These are phyloP conservation scores for Hymenoscyphus scutula DNA, from an alignment of 2,329 filamentous ascomycete genomes.

Conservation along the genomic window DNA sequence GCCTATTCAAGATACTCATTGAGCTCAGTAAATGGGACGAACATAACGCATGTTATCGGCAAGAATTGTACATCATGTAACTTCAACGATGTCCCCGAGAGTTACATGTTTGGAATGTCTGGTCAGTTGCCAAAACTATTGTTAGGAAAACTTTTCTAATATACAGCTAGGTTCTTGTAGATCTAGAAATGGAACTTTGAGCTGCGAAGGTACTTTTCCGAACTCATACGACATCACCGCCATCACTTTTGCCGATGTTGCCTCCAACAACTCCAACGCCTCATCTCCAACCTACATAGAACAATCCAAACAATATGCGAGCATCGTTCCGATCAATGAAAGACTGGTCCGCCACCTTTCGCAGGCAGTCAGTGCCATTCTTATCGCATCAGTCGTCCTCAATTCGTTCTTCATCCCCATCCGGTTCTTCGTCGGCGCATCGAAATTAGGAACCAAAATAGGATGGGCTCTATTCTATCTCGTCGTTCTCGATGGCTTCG, in stretches of 20 bases:
- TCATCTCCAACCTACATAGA: background rate
- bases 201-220: background rate
- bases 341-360: background rate
- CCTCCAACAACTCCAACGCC: background rate
- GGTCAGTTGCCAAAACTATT: background rate
- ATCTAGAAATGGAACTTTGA: background rate
- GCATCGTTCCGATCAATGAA: background rate
- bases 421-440: background rate
- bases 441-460: background rate
- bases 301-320: background rate
- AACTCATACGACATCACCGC: background rate
- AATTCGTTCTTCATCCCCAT: background rate
- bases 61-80: slow-evolving; percentile 9
- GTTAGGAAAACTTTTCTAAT: background rate
- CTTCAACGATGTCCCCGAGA: slow-evolving; percentile 8
- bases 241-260: background rate
- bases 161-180: background rate
- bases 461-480: background rate
- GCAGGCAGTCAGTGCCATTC: background rate
- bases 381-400: background rate
- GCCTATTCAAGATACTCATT: slow-evolving; percentile 5
- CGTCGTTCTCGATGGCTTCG: slow-evolving; percentile 2
- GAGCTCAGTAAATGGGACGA: slow-evolving; percentile 5
- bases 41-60: slow-evolving; percentile 8
- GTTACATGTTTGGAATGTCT: slow-evolving; percentile 12